These are phyloP conservation scores for Piloderma croceum DNA, from an alignment of 768 basidiomycete species.

Conservation along the genomic window DNA sequence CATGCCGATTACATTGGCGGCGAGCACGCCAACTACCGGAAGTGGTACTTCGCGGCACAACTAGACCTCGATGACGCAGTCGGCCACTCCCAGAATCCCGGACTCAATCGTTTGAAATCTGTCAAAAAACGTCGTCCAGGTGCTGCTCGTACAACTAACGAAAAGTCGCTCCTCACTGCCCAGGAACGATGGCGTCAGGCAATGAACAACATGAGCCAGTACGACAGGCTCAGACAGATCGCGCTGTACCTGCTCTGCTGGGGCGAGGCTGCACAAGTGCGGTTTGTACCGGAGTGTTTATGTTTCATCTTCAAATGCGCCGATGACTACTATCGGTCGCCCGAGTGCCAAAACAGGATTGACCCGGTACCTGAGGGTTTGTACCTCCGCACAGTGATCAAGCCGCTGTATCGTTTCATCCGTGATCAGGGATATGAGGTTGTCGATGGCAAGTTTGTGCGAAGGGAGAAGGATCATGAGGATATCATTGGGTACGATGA, in stretches of 20 bases:
- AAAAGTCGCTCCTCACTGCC: constrained; percentile 73
- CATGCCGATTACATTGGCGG: constrained; percentile 99
- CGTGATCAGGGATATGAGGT: constrained; percentile 98
- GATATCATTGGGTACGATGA: constrained; percentile 98
- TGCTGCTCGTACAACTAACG: constrained; percentile 50
- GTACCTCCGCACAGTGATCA: constrained; percentile 86
- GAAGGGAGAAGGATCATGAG: constrained; percentile 89
- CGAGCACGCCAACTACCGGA: constrained; percentile 96
- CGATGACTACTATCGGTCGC: constrained; percentile 97
- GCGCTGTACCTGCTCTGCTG: constrained; percentile 93
- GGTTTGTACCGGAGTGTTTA: constrained; percentile 92
- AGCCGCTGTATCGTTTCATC: constrained; percentile 93
- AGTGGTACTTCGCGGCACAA: constrained; percentile 99
- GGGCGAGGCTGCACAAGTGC: constrained; percentile 97
- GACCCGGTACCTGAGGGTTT: constrained; percentile 93
- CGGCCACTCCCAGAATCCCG: constrained; percentile 87
- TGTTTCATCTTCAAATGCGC: constrained; percentile 99
- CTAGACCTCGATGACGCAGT: constrained; percentile 97
- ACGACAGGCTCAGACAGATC: constrained; percentile 93
- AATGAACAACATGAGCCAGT: constrained; percentile 98
- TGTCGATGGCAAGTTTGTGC: constrained; percentile 89
- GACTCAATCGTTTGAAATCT: constrained; percentile 76
- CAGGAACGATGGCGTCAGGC: constrained; percentile 93
- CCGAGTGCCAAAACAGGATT: constrained; percentile 92
- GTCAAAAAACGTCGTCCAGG: constrained; percentile 48